Evolutionary conservation across 2,329 filamentous ascomycete genomes (phyloP).

Genomic region (Neopestalotiopsis sp.): DNA sequence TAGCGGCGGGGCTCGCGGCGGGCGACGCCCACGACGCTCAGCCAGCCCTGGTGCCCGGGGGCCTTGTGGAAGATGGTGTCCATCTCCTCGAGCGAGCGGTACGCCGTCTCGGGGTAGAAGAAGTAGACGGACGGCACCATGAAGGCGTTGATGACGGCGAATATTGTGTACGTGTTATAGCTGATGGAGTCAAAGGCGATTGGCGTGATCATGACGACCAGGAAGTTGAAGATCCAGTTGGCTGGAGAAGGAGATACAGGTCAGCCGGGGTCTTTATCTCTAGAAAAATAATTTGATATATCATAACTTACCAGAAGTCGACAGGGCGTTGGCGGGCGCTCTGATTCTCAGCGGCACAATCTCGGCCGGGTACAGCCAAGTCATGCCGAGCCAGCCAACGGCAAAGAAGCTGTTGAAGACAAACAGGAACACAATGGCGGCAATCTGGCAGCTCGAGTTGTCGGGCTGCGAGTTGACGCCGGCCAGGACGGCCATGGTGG

Average conservation of each 20-base stretch:
- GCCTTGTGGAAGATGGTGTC: constrained; percentile 67
- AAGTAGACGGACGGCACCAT: constrained; percentile 64
- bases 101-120: constrained; percentile 70
- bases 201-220: constrained; percentile 68
- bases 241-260: constrained; percentile 31
- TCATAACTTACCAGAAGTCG: constrained; percentile 38
- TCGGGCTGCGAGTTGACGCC: constrained; percentile 42
- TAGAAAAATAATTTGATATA: not conserved
- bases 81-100: constrained; percentile 70
- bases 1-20: constrained; percentile 58
- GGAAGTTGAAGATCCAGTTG: constrained; percentile 69
- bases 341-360: constrained; percentile 56
- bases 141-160: constrained; percentile 67
- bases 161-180: constrained; percentile 68
- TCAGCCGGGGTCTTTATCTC: not conserved
- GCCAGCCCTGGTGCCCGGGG: constrained; percentile 44
- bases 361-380: constrained; percentile 65
- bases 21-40: constrained; percentile 47
- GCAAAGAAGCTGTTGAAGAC: constrained; percentile 60
- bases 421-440: constrained; percentile 48
- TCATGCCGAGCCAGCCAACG: constrained; percentile 57
- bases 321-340: constrained; percentile 62
- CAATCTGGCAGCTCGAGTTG: constrained; percentile 32
- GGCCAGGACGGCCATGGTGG: constrained; percentile 68
- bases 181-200: constrained; percentile 61